These are phyloP conservation scores for Aspergillus wentii DNA, from an alignment of 495 filamentous ascomycete species.

Conservation along the genomic window DNA sequence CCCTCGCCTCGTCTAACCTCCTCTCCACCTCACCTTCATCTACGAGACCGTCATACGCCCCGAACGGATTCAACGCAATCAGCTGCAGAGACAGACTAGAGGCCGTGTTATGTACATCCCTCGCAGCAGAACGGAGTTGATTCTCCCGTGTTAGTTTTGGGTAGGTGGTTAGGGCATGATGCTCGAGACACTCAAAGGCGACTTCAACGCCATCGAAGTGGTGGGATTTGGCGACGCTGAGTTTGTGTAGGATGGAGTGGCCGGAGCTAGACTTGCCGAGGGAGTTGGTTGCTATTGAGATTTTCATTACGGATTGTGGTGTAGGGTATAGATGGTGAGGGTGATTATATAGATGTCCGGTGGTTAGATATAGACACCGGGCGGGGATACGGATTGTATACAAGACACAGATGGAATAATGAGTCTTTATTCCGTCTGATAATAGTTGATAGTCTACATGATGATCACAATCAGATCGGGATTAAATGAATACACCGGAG, in stretches of 20 bases:
- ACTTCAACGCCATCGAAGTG: constrained; percentile 12
- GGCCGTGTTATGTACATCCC: constrained; percentile 4
- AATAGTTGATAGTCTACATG: too few species aligned
- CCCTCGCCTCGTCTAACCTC: constrained; percentile 8
- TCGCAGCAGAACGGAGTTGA: constrained; percentile 6
- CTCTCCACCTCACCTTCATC: constrained; percentile 1
- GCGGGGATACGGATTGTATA: too few species aligned
- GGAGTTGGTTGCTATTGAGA: constrained; percentile 12
- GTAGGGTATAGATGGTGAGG: too few species aligned
- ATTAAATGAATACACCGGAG: too few species aligned
- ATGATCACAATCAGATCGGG: too few species aligned
- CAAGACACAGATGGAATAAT: too few species aligned
- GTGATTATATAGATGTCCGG: too few species aligned
- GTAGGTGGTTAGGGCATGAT: constrained; percentile 4
- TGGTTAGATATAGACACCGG: too few species aligned
- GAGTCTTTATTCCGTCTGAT: too few species aligned
- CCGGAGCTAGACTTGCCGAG: constrained; percentile 11
- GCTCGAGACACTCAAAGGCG: constrained; percentile 13
- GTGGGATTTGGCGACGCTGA: constrained; percentile 10
- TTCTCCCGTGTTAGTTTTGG: background rate
- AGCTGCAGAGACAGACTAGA: constrained; percentile 2
- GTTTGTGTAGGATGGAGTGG: constrained; percentile 10
- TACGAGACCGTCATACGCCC: constrained; percentile 10
- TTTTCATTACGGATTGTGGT: too few species aligned
- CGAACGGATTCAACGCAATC: constrained; percentile 13